phyloP scores from a whole-genome alignment of 1,284 basidiomycete genomes.

The Pseudozyma thailandica region DNA sequence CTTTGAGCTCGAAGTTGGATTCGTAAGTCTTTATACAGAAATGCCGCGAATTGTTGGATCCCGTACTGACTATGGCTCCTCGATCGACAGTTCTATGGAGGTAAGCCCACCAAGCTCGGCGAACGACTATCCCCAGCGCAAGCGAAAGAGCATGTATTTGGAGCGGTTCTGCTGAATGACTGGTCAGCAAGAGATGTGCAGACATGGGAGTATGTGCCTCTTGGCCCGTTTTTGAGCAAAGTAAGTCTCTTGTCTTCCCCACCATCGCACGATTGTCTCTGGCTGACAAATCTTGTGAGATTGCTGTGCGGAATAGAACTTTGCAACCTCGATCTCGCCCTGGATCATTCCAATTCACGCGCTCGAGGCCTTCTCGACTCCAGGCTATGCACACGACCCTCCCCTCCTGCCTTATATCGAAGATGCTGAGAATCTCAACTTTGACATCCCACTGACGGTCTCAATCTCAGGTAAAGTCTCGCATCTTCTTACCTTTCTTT shows the following conservation, averaged over 20 bases:
- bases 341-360: constrained; percentile 42
- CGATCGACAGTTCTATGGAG: constrained; percentile 36
- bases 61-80: background rate
- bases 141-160: constrained; percentile 47
- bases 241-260: background rate
- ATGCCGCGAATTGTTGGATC: too few relatives aligned
- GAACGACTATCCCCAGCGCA: constrained; percentile 28
- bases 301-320: constrained; percentile 19
- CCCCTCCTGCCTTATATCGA: constrained; percentile 31
- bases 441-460: constrained; percentile 33
- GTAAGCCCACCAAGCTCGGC: constrained; percentile 30
- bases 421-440: constrained; percentile 31
- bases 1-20: constrained; percentile 58
- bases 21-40: constrained; percentile 13
- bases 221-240: constrained; percentile 32
- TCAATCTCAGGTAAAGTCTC: constrained; percentile 14
- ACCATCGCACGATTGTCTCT: background rate
- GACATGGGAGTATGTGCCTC: constrained; percentile 49
- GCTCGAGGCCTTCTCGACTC: constrained; percentile 30
- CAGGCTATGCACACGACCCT: constrained; percentile 30
- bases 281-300: too few relatives aligned
- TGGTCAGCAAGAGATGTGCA: constrained; percentile 56
- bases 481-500: background rate
- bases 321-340: constrained; percentile 45
- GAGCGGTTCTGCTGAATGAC: constrained; percentile 56